A percentile compares a stretch with the other conserved stretches of the same genome.
phyloP scores from a whole-genome alignment of 768 basidiomycete genomes.

The Termitomyces sp. region DNA sequence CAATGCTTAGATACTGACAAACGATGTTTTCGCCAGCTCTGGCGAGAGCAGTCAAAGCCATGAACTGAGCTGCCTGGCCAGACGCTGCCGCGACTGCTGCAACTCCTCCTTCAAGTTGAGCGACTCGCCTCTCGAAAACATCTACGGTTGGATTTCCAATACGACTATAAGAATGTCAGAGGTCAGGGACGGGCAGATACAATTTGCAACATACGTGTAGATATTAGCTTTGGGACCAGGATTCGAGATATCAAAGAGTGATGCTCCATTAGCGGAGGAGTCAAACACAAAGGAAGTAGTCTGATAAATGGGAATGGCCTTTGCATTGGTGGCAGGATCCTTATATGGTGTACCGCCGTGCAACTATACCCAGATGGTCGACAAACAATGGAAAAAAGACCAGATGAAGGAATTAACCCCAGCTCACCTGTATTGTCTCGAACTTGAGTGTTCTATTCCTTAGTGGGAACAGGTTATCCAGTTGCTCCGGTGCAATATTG shows the following conservation, averaged over 20 bases:
- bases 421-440: constrained; percentile 34
- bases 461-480: constrained; percentile 21
- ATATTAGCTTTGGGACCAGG: constrained; percentile 10
- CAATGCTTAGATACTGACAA: constrained; percentile 33
- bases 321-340: constrained; percentile 50
- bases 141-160: constrained; percentile 26
- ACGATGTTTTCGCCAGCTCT: constrained; percentile 61
- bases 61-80: constrained; percentile 60
- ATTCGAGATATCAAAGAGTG: constrained; percentile 7
- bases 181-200: not conserved
- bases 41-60: constrained; percentile 51
- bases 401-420: not conserved
- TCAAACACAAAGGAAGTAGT: constrained; percentile 54
- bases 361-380: constrained; percentile 34
- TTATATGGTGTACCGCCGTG: constrained; percentile 52
- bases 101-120: constrained; percentile 58
- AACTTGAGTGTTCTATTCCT: constrained; percentile 40
- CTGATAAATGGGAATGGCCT: constrained; percentile 62
- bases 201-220: not conserved
- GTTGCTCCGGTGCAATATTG: constrained; percentile 7
- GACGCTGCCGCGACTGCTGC: constrained; percentile 56
- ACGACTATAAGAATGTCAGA: not conserved
- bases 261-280: constrained; percentile 36
- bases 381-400: not conserved
- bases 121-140: constrained; percentile 61